Evolutionary conservation across 2,329 filamentous ascomycete species (phyloP), one percentile per base, ranked within the genome.

Genomic region (Ceratocystis papillata): DNA sequence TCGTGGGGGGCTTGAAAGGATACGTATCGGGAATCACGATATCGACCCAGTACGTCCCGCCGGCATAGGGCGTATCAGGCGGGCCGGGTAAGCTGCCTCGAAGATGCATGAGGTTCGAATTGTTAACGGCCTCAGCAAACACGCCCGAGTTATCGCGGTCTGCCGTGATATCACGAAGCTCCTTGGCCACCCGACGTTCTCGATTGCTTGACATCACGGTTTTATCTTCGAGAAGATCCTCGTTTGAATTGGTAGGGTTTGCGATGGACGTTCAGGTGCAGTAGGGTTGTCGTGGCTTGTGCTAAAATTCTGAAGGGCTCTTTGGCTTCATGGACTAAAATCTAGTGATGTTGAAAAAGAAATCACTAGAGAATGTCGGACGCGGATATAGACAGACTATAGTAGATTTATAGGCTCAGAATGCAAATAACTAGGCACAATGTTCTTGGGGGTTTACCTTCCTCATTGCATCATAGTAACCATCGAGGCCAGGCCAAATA

Each of bases 1-100:
- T 97, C 67, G 84, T 76, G 3, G 94, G 94, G 3, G 93, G 90
- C 71, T 91, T 88, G 79, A 99, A 99, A 0, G 94, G 94, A 73
- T 99, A 99, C 70, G 89, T 88, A 69, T 83, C 83, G 0, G 93
- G 92, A 64, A 99, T 94, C 72, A 82, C 83, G 72, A 99, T 94
- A 72, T 96, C 89, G 70, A 99, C 84, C 17, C 82, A 76, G 75
- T 85, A 99, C 33, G 81, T 86, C 50, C 91, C 94, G 22, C 90
- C 91, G 70, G 92, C 89, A 74, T 97, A 99, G 0, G 94, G 91
- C 1, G 93, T 96, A 70, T 95, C 91, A 45, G 93, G 91, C 0
- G 94, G 94, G 0, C 90, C 94, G 46, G 82, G 82, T 74, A 99
- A 94, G 67, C 85, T 83, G 67, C 93, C 94, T 70, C 86, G 86